Evolutionary conservation across 345 rosid species (phyloP).

Genomic region (Murraya paniculata): DNA sequence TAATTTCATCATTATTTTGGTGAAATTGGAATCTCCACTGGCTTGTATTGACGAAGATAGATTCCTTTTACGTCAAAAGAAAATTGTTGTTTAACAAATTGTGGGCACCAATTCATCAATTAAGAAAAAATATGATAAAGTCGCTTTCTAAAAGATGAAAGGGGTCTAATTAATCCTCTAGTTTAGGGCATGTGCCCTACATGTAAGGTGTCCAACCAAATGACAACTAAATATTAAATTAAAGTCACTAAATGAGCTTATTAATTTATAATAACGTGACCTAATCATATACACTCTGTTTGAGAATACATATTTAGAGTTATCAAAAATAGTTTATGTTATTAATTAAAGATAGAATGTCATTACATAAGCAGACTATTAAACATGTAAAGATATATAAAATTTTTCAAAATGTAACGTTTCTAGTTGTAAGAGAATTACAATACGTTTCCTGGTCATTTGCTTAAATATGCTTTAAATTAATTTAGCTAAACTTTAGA

Average conservation of each 20-base stretch:
- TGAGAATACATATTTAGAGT: no score
- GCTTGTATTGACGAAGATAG: not conserved
- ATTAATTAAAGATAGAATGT: no score
- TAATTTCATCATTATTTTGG: not conserved
- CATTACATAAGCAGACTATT: no score
- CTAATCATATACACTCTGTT: no score
- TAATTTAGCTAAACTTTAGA: not conserved
- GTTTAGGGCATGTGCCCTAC: not conserved
- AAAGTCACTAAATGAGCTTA: not conserved
- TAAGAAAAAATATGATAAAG: not conserved
- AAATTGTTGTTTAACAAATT: not conserved
- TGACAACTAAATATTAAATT: not conserved
- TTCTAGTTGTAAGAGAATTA: not conserved
- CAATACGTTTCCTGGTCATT: not conserved
- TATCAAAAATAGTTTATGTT: no score
- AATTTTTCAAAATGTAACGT: no score
- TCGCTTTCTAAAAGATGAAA: not conserved
- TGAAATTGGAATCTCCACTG: conserved; percentile 2
- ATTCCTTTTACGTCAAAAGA: conserved; percentile 1
- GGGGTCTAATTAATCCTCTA: not conserved
- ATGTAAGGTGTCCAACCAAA: not conserved
- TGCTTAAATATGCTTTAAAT: not conserved
- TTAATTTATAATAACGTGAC: no score
- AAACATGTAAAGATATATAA: no score
- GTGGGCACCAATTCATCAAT: not conserved